Base-by-base conservation (phyloP, 306 rosid species). In the Vachellia collinsii region DNA sequence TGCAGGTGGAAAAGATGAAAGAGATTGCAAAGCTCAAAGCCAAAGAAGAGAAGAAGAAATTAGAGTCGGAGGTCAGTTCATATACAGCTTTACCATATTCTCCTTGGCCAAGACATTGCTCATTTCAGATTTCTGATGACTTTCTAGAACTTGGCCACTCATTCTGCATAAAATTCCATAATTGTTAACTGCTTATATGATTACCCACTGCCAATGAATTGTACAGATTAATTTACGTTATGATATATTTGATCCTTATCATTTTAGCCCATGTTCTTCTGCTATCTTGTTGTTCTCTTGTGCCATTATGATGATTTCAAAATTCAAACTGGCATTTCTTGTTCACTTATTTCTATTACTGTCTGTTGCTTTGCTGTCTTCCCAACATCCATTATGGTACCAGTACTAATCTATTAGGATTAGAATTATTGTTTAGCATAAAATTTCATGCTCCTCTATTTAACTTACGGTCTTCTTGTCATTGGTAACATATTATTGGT, bases 1-100 rank as follows among this genome's bases (percentile, higher is more conserved):
- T 83, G 83, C 76, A 93, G 98, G 93, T 91, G 59, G 90, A 87
- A 81, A 92, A 91, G 84, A 93, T 95, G 99, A 89, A 89, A 81
- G 90, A 90, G 84, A 90, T 93, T 85, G 98, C 92, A 3, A 90
- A 86, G 86, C 84, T 88, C 47, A 95, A 95, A 81, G 94, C 90
- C 62, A 93, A 88, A 87, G 99, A 95, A 79, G 99, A 93, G 91
- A 89, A 89, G 79, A 91, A 79, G 84, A 95, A 76, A 82, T 79
- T 93, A 38, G 98, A 89, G 86, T 83, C 91, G 13, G 98, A 93
- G 94, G 99, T 95, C 77, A 80, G 73, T 77, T 74, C 41, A 11
- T 38, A 5, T 16, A 12, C 22, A 39, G 53, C 54, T 74, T 39
- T 39, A 58, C 39, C 19, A 62, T 73, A 37, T 79, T 75, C 47